Evolutionary conservation across 768 basidiomycete genomes (phyloP), one percentile per base, ranked within the genome.

Genomic region (Russula vinacea): DNA sequence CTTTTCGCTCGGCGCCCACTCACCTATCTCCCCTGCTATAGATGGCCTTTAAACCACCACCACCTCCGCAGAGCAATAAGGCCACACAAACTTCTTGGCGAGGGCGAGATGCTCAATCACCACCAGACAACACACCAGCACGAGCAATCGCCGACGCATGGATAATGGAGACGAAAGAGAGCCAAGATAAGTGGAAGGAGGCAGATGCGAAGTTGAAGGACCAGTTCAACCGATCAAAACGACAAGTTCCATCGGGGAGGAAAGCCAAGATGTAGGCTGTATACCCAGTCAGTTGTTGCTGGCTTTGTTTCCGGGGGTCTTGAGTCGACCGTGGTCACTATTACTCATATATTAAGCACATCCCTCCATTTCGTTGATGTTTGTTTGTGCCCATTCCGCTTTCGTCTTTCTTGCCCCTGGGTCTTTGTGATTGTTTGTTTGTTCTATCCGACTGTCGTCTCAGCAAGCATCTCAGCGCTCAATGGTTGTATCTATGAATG

Each of bases 81-180:
- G 71, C 49, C 53, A 60, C 42, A 32, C 67, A 56, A 66, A 60
- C 59, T 44, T 62, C 58, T 37, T 51, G 56, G 32, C 66, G 35
- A 22, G 67, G 58, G 19, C 62, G 62, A 60, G 57, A 61, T 11
- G 26, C 50, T 47, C 62, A 65, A 54, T 22, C 47, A 33, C 53
- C 62, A 52, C 50, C 67, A 26, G 63, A 67, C 44, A 49, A 47
- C 75, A 79, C 84, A 13, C 83, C 84, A 42, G 82, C 83, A 5
- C 83, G 85, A 66, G 80, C 83, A 33, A 89, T 90, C 72, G 85
- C 84, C 40, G 82, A 85, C 47, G 84, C 84, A 59, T 89, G 88
- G 88, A 82, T 79, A 71, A 75, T 77, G 54, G 84, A 87, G 74
- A 81, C 84, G n/a, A 63, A 72, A 16, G 83, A 87, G 73, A 83